Conservation (phyloP, 1,284 basidiomycete species). For the Exsudoporus floridanus region DNA sequence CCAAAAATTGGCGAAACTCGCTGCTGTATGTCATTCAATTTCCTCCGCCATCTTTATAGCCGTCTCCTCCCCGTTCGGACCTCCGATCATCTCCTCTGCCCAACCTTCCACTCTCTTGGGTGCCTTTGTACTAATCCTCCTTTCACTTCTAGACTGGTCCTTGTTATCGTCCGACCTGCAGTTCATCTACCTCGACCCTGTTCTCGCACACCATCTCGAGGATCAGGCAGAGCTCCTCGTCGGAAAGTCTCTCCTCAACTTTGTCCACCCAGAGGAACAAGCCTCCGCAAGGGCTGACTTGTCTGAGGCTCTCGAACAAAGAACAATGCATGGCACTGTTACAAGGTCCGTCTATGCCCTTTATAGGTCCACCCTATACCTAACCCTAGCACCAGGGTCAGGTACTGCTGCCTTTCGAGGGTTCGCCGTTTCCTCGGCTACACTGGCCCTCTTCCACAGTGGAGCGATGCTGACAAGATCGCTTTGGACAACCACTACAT, state of each 20-base stretch:
- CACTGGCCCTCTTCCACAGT: constrained; percentile 50
- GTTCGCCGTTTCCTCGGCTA: constrained; percentile 68
- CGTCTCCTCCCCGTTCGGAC: constrained; percentile 18
- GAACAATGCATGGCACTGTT: constrained; percentile 87
- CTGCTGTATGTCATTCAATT: constrained; percentile 57
- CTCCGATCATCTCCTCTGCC: constrained; percentile 34
- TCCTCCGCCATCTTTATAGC: constrained; percentile 3
- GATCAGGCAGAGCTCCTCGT: constrained; percentile 69
- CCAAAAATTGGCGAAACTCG: constrained; percentile 69
- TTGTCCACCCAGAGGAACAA: constrained; percentile 89
- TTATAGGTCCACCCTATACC: constrained; percentile 10
- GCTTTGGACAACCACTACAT: constrained; percentile 80
- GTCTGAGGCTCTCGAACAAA: constrained; percentile 72
- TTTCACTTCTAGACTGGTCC: constrained; percentile 57
- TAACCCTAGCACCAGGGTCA: constrained; percentile 52
- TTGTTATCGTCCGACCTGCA: constrained; percentile 70
- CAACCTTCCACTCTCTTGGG: constrained; percentile 12
- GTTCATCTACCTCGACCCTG: constrained; percentile 90
- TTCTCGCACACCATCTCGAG: constrained; percentile 74
- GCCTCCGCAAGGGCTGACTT: constrained; percentile 78
- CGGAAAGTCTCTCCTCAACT: constrained; percentile 77
- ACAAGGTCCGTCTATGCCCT: constrained; percentile 59
- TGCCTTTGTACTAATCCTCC: constrained; percentile 16
- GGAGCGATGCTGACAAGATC: constrained; percentile 67
- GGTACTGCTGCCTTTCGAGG: constrained; percentile 69